Conservation (phyloP, 2,329 filamentous ascomycete species). For the Fusarium buxicola region DNA sequence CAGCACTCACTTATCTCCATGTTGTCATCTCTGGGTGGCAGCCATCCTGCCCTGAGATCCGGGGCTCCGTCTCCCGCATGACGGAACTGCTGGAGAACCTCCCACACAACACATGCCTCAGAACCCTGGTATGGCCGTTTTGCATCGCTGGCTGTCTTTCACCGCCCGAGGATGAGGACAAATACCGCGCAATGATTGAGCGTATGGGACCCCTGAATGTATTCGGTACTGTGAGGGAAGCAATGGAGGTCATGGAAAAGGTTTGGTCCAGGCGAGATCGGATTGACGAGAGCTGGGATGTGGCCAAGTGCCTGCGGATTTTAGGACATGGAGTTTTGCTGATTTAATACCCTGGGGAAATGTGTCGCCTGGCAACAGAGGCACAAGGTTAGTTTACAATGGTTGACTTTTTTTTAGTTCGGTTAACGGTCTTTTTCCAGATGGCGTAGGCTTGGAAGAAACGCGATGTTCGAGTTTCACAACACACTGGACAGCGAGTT, state of each 20-base stretch:
- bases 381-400: background rate
- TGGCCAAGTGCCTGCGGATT: conserved; percentile 57
- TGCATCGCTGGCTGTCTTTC: conserved; percentile 57
- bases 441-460: background rate
- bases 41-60: conserved; percentile 57
- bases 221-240: conserved; percentile 59
- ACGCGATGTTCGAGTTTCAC: too few relatives aligned
- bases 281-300: conserved; percentile 58
- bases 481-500: background rate
- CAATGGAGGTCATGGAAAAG: conserved; percentile 58
- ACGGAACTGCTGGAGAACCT: conserved; percentile 51
- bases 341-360: conserved; percentile 48
- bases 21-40: conserved; percentile 65
- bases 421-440: background rate
- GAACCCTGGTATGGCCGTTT: conserved; percentile 55
- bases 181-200: conserved; percentile 56
- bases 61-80: conserved; percentile 48
- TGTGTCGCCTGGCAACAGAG: background rate
- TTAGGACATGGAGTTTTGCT: conserved; percentile 55
- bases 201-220: conserved; percentile 57
- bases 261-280: conserved; percentile 57
- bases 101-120: conserved; percentile 48
- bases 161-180: conserved; percentile 53
- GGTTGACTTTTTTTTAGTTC: background rate
- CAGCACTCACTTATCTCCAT: conserved; percentile 59